Evolutionary conservation across 495 filamentous ascomycete species (phyloP).

Genomic region (Amniculicola lignicola): DNA sequence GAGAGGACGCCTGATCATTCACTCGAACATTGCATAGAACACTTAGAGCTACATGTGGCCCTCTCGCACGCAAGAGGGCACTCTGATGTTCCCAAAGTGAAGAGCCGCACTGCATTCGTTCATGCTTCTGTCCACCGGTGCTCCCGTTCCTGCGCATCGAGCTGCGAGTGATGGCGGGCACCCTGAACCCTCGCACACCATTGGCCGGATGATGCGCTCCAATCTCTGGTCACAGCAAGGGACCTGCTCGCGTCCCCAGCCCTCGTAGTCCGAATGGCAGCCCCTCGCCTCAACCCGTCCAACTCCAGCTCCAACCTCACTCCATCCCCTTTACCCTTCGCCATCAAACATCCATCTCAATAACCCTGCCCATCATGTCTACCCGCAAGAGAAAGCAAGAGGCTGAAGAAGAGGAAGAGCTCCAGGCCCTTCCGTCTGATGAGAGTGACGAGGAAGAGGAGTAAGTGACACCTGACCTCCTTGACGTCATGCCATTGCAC

Average conservation of each 20-base stretch:
- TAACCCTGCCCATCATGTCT: slow-evolving; percentile 45
- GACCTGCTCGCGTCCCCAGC: slow-evolving; percentile 24
- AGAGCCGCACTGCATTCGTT: too few species aligned
- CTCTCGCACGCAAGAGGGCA: too few species aligned
- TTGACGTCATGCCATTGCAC: slow-evolving; percentile 37
- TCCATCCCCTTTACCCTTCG: slow-evolving; percentile 11
- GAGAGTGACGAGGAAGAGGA: slow-evolving; percentile 64
- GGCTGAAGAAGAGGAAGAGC: slow-evolving; percentile 56
- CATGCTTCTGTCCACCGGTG: too few species aligned
- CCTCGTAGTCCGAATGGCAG: slow-evolving; percentile 6
- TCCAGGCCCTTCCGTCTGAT: slow-evolving; percentile 59
- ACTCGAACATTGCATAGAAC: too few species aligned
- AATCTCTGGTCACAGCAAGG: slow-evolving; percentile 15
- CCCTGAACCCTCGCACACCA: background rate
- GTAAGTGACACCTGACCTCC: slow-evolving; percentile 46
- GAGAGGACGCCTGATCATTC: too few species aligned
- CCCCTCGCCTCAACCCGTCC: slow-evolving; percentile 24
- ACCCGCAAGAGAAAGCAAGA: slow-evolving; percentile 68
- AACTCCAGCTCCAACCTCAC: slow-evolving; percentile 14
- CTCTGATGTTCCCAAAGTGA: too few species aligned
- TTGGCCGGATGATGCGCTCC: slow-evolving; percentile 12
- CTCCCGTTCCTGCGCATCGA: slow-evolving; percentile 2
- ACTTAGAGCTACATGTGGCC: too few species aligned
- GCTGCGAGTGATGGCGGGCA: slow-evolving; percentile 7
- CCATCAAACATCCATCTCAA: slow-evolving; percentile 7